phyloP scores from a whole-genome alignment of 768 basidiomycete genomes.

The Leccinum disarticulatum region DNA sequence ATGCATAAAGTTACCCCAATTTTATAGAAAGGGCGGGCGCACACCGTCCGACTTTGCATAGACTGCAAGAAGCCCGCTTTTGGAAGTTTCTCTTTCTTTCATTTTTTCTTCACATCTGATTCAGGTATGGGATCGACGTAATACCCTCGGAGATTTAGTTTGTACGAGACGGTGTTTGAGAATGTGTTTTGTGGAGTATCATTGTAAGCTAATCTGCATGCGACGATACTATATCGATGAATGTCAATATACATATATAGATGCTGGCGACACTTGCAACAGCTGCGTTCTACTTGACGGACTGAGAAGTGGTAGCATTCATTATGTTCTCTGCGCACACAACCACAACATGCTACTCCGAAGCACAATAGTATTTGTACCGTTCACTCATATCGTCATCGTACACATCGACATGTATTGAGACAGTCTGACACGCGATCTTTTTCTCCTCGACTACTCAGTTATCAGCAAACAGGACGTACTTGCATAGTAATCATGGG shows the following conservation, averaged over 20 bases:
- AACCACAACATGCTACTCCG: too few species aligned
- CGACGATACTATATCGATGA: too few species aligned
- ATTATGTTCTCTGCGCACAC: too few species aligned
- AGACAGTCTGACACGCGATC: too few species aligned
- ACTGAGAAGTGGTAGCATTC: too few species aligned
- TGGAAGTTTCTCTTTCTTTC: not conserved
- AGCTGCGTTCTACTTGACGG: too few species aligned
- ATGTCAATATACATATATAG: too few species aligned
- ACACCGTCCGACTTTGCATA: not conserved
- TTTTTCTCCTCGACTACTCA: not conserved
- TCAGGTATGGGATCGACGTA: not conserved
- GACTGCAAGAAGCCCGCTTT: not conserved
- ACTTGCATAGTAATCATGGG: too few species aligned
- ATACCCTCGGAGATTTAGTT: not conserved
- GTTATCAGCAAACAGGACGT: not conserved
- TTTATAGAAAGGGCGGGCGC: not conserved
- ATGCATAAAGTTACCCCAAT: slow-evolving; percentile 25
- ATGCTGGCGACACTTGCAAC: not conserved
- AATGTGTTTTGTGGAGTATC: not conserved
- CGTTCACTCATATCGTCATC: too few species aligned
- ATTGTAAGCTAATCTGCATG: too few species aligned
- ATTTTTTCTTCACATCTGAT: not conserved
- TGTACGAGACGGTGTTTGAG: not conserved
- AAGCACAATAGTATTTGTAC: too few species aligned
- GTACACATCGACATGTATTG: too few species aligned